Evolutionary conservation across 345 rosid species (phyloP).

Genomic region (Camelina hispida): DNA sequence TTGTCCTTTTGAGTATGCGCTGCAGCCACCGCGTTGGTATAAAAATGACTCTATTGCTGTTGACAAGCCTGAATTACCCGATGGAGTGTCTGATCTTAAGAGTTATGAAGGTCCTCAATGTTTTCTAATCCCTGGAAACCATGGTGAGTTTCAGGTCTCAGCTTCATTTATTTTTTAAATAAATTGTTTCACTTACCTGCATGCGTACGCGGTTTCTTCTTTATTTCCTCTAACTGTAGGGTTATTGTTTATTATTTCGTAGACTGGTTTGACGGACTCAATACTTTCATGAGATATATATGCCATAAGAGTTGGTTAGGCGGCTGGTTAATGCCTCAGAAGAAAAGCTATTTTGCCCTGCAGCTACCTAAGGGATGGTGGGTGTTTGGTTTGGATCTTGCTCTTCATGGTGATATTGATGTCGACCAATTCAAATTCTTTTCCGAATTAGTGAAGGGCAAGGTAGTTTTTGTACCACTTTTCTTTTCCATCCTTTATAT

Average conservation of each 20-base stretch:
- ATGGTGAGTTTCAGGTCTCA: constrained; percentile 64
- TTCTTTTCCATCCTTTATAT: neutral
- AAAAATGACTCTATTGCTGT: constrained; percentile 74
- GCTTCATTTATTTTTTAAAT: constrained; percentile 31
- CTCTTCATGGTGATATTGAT: constrained; percentile 97
- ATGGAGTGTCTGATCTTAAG: constrained; percentile 69
- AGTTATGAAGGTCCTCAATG: constrained; percentile 94
- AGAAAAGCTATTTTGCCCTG: constrained; percentile 97
- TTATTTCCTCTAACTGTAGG: constrained; percentile 12
- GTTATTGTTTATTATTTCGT: constrained; percentile 1
- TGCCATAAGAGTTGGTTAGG: constrained; percentile 99
- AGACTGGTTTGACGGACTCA: constrained; percentile 99
- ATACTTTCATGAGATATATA: constrained; percentile 97
- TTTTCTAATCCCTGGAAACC: constrained; percentile 96
- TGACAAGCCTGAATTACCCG: constrained; percentile 87
- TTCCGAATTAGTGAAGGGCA: constrained; percentile 69
- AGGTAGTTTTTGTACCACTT: constrained; percentile 57
- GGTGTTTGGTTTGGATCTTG: constrained; percentile 98
- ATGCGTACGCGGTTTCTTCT: constrained; percentile 22
- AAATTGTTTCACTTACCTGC: constrained; percentile 19
- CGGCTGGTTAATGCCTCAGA: constrained; percentile 99
- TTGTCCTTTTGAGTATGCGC: constrained; percentile 94
- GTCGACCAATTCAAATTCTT: constrained; percentile 98
- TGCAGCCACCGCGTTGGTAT: constrained; percentile 91
- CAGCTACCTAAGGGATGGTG: constrained; percentile 96